Percentiles rank a stretch among this genome's conserved stretches.
phyloP scores from a whole-genome alignment of 1,139 yeast species.

The Hemisphaericaspora xylofermentans region DNA sequence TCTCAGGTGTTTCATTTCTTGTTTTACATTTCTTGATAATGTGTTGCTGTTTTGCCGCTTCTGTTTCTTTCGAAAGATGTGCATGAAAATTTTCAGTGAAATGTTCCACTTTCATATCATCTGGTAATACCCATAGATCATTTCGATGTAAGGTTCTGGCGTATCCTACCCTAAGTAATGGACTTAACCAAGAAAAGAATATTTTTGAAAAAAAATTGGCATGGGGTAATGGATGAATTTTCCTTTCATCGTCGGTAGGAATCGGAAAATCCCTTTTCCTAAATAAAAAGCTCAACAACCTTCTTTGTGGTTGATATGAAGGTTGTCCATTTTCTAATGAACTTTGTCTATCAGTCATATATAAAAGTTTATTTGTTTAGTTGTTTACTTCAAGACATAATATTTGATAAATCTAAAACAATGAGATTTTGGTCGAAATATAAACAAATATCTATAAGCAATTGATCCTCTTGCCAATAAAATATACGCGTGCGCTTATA shows the following conservation, averaged over 20 bases:
- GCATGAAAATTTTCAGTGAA: constrained; percentile 32
- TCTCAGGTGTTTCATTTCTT: constrained; percentile 25
- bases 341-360: constrained; percentile 12
- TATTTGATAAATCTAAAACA: too few relatives aligned
- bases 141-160: constrained; percentile 61
- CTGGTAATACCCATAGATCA: constrained; percentile 58
- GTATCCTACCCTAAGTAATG: constrained; percentile 62
- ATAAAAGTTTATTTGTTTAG: too few relatives aligned
- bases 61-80: constrained; percentile 36
- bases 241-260: constrained; percentile 53
- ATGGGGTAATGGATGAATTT: constrained; percentile 33
- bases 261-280: constrained; percentile 29
- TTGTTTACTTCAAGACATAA: too few relatives aligned
- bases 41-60: constrained; percentile 24
- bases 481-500: too few relatives aligned
- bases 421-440: too few relatives aligned
- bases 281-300: constrained; percentile 18
- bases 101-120: constrained; percentile 49
- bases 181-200: constrained; percentile 61
- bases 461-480: too few relatives aligned
- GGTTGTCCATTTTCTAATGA: constrained; percentile 14
- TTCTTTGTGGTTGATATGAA: constrained; percentile 17
- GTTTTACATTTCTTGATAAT: constrained; percentile 23
- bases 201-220: constrained; percentile 32
- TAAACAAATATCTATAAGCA: too few relatives aligned